A percentile compares a stretch with the other conserved stretches of the same genome.
Evolutionary conservation across 768 basidiomycete genomes (phyloP).

Genomic region (Lentinula guzmanii): DNA sequence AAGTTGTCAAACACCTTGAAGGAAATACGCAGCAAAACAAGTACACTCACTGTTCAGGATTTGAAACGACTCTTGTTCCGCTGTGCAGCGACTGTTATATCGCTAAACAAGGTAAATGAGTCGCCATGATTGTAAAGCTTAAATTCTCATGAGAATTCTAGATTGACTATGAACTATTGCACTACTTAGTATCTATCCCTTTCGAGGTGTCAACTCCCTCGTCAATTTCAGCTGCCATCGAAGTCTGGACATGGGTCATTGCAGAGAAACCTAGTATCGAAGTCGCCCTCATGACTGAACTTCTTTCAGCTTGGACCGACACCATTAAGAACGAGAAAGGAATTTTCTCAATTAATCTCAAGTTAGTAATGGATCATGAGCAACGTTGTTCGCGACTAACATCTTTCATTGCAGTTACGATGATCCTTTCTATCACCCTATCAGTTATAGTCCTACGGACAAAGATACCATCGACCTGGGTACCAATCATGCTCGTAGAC

Average conservation of each 20-base stretch:
- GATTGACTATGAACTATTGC: constrained; percentile 82
- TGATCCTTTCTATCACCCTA: constrained; percentile 83
- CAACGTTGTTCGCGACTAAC: neutral
- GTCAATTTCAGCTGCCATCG: constrained; percentile 80
- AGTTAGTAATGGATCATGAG: constrained; percentile 46
- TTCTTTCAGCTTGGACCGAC: constrained; percentile 81
- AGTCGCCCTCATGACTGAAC: constrained; percentile 78
- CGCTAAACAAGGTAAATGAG: constrained; percentile 48
- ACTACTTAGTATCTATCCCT: constrained; percentile 82
- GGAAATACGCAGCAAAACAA: constrained; percentile 67
- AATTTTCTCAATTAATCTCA: constrained; percentile 73
- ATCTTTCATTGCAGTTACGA: constrained; percentile 50
- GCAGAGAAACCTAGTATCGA: constrained; percentile 80
- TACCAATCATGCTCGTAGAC: constrained; percentile 58
- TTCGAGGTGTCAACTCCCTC: constrained; percentile 86
- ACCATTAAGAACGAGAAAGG: constrained; percentile 76
- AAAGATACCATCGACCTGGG: constrained; percentile 76
- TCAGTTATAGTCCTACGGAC: constrained; percentile 88
- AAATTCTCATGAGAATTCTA: constrained; percentile 20
- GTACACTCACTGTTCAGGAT: constrained; percentile 72
- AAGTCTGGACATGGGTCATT: constrained; percentile 96
- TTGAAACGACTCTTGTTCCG: constrained; percentile 82
- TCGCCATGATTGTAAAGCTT: neutral
- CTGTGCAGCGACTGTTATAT: constrained; percentile 77
- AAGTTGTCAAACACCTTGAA: constrained; percentile 63